phyloP scores from a whole-genome alignment of 2,329 filamentous ascomycete species.

The Diplodia intermedia region DNA sequence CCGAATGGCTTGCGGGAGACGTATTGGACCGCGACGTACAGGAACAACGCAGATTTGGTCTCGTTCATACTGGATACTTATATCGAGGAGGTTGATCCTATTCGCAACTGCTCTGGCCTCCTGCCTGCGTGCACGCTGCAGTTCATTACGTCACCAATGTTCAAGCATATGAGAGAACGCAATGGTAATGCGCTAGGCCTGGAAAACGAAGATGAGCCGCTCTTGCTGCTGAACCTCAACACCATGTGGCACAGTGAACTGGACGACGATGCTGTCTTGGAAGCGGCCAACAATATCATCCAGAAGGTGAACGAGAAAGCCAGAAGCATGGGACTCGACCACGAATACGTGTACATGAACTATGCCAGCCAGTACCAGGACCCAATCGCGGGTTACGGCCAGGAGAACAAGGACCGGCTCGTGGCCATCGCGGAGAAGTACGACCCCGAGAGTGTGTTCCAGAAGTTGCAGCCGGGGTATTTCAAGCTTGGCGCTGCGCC shows the following conservation, averaged over 20 bases:
- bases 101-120: conserved; percentile 38
- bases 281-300: conserved; percentile 37
- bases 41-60: conserved; percentile 42
- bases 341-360: conserved; percentile 56
- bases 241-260: conserved; percentile 38
- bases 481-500: conserved; percentile 50
- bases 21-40: conserved; percentile 43
- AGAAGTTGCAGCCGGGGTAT: conserved; percentile 51
- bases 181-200: conserved; percentile 46
- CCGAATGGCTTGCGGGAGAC: conserved; percentile 43
- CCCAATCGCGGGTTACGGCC: conserved; percentile 52
- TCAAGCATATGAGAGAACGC: conserved; percentile 37
- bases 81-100: conserved; percentile 37
- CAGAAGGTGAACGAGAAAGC: conserved; percentile 34
- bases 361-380: conserved; percentile 55
- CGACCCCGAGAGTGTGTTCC: conserved; percentile 52
- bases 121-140: conserved; percentile 40
- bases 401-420: conserved; percentile 46
- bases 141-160: conserved; percentile 39
- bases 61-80: conserved; percentile 39
- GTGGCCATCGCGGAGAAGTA: conserved; percentile 47
- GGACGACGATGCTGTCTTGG: conserved; percentile 40
- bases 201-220: conserved; percentile 37
- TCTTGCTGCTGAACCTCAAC: conserved; percentile 38
- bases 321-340: conserved; percentile 37